Percentiles rank a stretch among this genome's conserved stretches.
These are phyloP conservation scores for Eucalyptus sideroxylon DNA, from an alignment of 345 rosid species.

Conservation along the genomic window DNA sequence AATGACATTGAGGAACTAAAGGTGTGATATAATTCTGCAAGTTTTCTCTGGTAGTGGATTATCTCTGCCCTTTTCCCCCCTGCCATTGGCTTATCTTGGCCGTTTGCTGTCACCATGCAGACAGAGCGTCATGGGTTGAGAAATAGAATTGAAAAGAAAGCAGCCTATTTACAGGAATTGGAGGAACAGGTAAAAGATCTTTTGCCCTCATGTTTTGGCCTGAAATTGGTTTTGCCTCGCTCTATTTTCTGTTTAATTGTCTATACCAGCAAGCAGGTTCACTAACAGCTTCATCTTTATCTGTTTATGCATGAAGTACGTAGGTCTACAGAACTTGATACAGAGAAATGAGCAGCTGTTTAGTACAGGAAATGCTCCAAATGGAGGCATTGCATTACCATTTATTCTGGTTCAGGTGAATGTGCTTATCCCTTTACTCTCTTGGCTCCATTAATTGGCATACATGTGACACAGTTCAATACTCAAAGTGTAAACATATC, in stretches of 20 bases:
- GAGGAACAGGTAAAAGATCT: slow-evolving; percentile 79
- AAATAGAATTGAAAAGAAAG: slow-evolving; percentile 83
- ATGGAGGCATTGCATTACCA: slow-evolving; percentile 89
- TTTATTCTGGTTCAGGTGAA: slow-evolving; percentile 97
- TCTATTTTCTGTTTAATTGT: background rate
- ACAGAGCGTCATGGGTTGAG: slow-evolving; percentile 54
- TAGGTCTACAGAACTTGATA: slow-evolving; percentile 85
- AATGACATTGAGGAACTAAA: slow-evolving; percentile 90
- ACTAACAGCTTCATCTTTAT: background rate
- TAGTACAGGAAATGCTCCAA: slow-evolving; percentile 72
- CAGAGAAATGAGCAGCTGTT: slow-evolving; percentile 74
- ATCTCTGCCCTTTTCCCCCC: background rate
- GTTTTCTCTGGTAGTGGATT: background rate
- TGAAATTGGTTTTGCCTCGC: background rate
- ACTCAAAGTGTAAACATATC: background rate
- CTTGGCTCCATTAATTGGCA: background rate
- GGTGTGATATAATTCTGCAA: slow-evolving; percentile 26
- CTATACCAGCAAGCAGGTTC: background rate
- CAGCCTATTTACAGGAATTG: slow-evolving; percentile 75
- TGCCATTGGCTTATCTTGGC: background rate
- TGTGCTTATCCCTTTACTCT: background rate
- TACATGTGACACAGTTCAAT: background rate
- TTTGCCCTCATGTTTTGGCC: background rate
- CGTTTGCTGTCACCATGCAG: slow-evolving; percentile 19
- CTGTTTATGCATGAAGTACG: slow-evolving; percentile 28